These are phyloP conservation scores for Russula brevipes DNA, from an alignment of 768 basidiomycete species.

Conservation along the genomic window DNA sequence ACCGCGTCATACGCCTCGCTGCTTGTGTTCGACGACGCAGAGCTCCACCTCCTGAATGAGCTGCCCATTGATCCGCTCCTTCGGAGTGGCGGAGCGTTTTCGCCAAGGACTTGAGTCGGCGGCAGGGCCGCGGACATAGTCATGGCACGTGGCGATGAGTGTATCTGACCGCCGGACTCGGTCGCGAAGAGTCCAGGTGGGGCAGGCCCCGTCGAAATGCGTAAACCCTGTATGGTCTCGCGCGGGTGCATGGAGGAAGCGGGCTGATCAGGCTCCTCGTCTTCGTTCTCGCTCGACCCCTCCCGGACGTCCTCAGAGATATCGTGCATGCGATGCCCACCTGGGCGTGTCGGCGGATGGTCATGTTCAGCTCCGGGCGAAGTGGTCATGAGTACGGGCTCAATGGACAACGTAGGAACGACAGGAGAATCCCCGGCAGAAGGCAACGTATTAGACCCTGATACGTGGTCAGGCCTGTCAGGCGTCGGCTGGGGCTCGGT, in stretches of 20 bases:
- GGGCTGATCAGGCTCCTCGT: neutral
- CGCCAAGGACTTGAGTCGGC: neutral
- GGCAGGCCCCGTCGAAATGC: constrained; percentile 45
- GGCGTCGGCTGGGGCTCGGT: neutral
- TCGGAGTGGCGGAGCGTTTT: neutral
- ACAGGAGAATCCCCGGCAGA: neutral
- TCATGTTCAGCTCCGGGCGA: constrained; percentile 24
- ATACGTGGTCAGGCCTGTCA: constrained; percentile 14
- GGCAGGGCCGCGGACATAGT: constrained; percentile 26
- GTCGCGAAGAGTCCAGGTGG: constrained; percentile 26
- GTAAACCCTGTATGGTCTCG: constrained; percentile 47
- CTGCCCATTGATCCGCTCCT: constrained; percentile 13
- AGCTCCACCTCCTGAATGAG: constrained; percentile 17
- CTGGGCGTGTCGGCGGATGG: constrained; percentile 34
- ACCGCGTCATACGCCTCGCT: constrained; percentile 42
- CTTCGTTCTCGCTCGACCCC: constrained; percentile 16
- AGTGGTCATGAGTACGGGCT: constrained; percentile 47
- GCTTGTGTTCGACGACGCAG: constrained; percentile 21
- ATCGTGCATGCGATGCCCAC: constrained; percentile 35
- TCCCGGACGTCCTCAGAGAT: constrained; percentile 24
- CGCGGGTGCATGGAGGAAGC: neutral
- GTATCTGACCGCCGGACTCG: constrained; percentile 11
- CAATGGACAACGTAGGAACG: constrained; percentile 36
- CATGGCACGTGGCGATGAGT: constrained; percentile 23
- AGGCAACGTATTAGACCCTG: constrained; percentile 3